A percentile compares a stretch with the other conserved stretches of the same genome.
phyloP scores from a whole-genome alignment of 805 yeast species.

The Candida krabiensis region DNA sequence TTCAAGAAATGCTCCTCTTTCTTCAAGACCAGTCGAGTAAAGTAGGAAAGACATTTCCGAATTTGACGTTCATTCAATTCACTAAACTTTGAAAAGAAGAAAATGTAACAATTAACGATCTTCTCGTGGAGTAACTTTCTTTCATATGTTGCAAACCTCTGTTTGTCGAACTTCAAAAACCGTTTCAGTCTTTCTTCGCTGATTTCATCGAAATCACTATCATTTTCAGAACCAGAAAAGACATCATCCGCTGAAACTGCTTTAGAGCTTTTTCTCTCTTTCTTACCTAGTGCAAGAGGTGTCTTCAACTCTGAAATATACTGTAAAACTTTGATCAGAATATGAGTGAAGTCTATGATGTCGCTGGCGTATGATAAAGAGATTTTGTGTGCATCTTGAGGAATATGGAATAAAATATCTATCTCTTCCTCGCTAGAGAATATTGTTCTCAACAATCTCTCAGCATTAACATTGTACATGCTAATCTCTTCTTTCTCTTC shows the following conservation, averaged over 20 bases:
- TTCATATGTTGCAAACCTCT: slow-evolving; percentile 34
- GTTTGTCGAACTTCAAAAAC: slow-evolving; percentile 19
- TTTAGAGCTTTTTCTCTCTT: slow-evolving; percentile 8
- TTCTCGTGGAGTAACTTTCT: slow-evolving; percentile 52
- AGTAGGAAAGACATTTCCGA: slow-evolving; percentile 63
- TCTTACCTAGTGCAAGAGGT: slow-evolving; percentile 28
- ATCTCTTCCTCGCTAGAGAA: slow-evolving; percentile 66
- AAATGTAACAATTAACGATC: slow-evolving; percentile 65
- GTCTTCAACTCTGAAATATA: slow-evolving; percentile 54
- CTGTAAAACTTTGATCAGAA: slow-evolving; percentile 67
- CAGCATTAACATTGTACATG: slow-evolving; percentile 29
- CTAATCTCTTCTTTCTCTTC: slow-evolving; percentile 49
- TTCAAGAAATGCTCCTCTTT: slow-evolving; percentile 54
- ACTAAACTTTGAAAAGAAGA: slow-evolving; percentile 55
- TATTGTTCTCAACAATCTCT: slow-evolving; percentile 50
- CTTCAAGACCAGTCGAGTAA: slow-evolving; percentile 68
- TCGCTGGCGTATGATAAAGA: slow-evolving; percentile 62
- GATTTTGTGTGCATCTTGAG: slow-evolving; percentile 62
- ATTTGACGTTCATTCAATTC: slow-evolving; percentile 64
- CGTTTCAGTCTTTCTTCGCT: slow-evolving; percentile 15
- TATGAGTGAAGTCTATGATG: slow-evolving; percentile 63
- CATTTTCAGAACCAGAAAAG: slow-evolving; percentile 29
- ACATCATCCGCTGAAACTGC: slow-evolving; percentile 18
- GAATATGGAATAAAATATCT: slow-evolving; percentile 54
- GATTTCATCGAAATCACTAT: slow-evolving; percentile 21